These are phyloP conservation scores for Xylaria sp. DNA, from an alignment of 2,329 filamentous ascomycete genomes.

Conservation along the genomic window DNA sequence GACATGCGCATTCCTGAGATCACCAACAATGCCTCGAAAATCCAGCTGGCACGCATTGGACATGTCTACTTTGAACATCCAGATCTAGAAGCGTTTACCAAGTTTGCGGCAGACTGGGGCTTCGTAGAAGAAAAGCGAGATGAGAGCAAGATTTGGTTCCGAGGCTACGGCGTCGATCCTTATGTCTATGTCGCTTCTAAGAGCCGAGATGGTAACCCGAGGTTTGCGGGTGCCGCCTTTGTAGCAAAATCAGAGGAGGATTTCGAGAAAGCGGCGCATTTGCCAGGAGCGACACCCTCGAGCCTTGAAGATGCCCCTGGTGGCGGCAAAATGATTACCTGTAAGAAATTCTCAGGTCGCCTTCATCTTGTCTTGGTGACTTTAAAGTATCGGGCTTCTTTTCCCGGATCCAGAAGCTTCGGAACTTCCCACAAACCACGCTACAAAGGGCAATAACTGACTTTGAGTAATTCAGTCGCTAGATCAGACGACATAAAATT, in stretches of 20 bases:
- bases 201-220: slow-evolving; percentile 37
- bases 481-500: slow-evolving; percentile 49
- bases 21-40: slow-evolving; percentile 39
- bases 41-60: slow-evolving; percentile 36
- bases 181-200: slow-evolving; percentile 58
- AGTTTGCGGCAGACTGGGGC: slow-evolving; percentile 46
- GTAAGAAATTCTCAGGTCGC: background rate
- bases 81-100: slow-evolving; percentile 40
- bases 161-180: slow-evolving; percentile 61
- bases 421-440: background rate
- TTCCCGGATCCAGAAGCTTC: background rate
- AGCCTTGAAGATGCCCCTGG: slow-evolving; percentile 55
- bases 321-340: slow-evolving; percentile 54
- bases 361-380: background rate
- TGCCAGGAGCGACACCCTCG: slow-evolving; percentile 51
- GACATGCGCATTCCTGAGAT: slow-evolving; percentile 39
- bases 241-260: slow-evolving; percentile 50
- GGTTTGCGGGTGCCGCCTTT: slow-evolving; percentile 44
- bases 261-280: slow-evolving; percentile 53
- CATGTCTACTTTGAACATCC: slow-evolving; percentile 45
- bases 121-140: slow-evolving; percentile 39
- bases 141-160: slow-evolving; percentile 55
- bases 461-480: slow-evolving; percentile 32
- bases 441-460: background rate
- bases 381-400: background rate